phyloP scores from a whole-genome alignment of 352 stramenopile genomes.

The Chrysophaeum taylorii region DNA sequence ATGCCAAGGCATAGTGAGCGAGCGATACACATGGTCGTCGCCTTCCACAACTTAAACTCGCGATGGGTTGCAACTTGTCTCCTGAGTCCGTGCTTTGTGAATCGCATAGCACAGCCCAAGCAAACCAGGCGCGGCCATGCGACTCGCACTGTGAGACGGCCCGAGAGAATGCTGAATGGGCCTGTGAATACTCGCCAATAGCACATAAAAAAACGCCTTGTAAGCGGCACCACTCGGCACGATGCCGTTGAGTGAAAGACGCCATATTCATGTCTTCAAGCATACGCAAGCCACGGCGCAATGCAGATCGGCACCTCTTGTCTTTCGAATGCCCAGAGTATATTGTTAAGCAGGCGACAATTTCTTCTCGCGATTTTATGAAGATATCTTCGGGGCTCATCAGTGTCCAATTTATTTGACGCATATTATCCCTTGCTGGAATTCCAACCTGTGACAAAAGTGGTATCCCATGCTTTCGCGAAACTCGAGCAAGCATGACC shows the following conservation, averaged over 20 bases:
- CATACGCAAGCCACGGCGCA: slow-evolving; percentile 57
- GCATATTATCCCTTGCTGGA: not conserved
- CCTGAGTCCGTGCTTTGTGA: too few relatives aligned
- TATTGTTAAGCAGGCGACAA: slow-evolving; percentile 68
- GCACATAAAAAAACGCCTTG: not conserved
- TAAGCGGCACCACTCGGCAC: not conserved
- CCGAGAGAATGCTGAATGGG: not conserved
- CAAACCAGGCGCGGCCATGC: not conserved
- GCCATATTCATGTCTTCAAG: slow-evolving; percentile 80
- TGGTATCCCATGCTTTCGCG: slow-evolving; percentile 70
- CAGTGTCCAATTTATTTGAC: not conserved
- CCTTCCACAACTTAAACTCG: too few relatives aligned
- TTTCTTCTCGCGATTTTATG: slow-evolving; percentile 76
- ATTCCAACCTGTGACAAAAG: slow-evolving; percentile 63
- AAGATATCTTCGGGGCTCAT: slow-evolving; percentile 61
- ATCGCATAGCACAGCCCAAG: slow-evolving; percentile 4
- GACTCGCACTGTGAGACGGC: not conserved
- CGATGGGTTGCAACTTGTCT: too few relatives aligned
- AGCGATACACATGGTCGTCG: too few relatives aligned
- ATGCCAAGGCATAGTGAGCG: too few relatives aligned
- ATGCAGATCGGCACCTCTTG: not conserved
- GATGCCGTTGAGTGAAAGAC: slow-evolving; percentile 72
- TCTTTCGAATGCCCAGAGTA: slow-evolving; percentile 51
- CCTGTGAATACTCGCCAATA: not conserved
- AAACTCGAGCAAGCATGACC: slow-evolving; percentile 73